Evolutionary conservation across 2,329 filamentous ascomycete genomes (phyloP), one percentile per base, ranked within the genome.

Genomic region (Pseudonectria foliicola): DNA sequence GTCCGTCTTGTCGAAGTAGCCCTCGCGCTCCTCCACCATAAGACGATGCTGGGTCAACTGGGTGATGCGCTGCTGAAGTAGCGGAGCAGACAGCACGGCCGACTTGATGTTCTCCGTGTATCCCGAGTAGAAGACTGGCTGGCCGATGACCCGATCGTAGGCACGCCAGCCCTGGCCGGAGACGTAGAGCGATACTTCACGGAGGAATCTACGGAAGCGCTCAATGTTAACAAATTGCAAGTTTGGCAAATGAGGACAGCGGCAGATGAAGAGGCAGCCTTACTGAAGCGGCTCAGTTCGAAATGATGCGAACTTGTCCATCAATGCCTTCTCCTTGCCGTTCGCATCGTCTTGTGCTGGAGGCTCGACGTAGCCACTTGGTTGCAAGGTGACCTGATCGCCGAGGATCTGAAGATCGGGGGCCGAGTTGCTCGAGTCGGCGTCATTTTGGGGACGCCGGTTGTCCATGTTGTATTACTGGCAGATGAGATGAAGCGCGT

Each of bases 101-200:
- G 69, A 68, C 62, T 85, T 94, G 77, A 98, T 95, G 39, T 87
- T 80, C 45, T 95, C 90, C 18, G 81, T 82, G 63, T 95, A 98
- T 16, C 92, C 92, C 0, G 81, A 66, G 60, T 95, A 98, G 66
- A 90, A 96, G 44, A 95, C 82, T 8, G 88, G 87, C 58, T 95
- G 89, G 14, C 92, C 92, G 50, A 96, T 82, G 43, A 89, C 75
- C 43, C 83, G 70, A 55, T 96, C 87, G 66, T 98, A 98, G 40
- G 85, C 86, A 42, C 92, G 85, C 92, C 92, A 98, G 57, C 89
- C 90, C 33, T 85, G 83, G 35, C 92, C 92, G 10, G 87, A 90
- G 44, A 96, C 84, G 62, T 96, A 89, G 24, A 95, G 72, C 30
- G 85, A 92, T 24, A 98, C 82, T 67, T 98, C 92, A 48, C 88